Evolutionary conservation across 78 protist species (phyloP).

Genomic region (Pigoraptor vietnamica): DNA sequence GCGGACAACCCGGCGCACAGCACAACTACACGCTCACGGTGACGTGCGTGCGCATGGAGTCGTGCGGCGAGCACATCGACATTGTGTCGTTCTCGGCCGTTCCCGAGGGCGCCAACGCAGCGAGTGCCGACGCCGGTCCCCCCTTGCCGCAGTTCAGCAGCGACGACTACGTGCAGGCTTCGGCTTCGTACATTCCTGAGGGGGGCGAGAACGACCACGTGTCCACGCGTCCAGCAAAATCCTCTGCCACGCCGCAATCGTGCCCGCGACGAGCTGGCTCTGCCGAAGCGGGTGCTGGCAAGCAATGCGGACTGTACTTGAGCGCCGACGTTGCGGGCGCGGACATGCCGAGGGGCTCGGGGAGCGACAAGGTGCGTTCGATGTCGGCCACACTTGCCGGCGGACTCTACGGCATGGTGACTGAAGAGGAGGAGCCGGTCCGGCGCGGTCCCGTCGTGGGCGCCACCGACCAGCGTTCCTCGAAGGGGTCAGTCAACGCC

Average conservation of each 20-base stretch:
- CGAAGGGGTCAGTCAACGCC: neutral
- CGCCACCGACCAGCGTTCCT: neutral
- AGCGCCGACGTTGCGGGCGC: no score
- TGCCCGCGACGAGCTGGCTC: no score
- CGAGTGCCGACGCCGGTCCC: neutral
- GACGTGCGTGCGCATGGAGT: neutral
- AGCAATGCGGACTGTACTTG: no score
- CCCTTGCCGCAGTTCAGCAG: neutral
- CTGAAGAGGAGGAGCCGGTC: no score
- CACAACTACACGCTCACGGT: neutral
- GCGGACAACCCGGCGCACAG: neutral
- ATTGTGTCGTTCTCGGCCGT: neutral
- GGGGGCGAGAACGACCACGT: neutral
- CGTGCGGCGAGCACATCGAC: neutral
- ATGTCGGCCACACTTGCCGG: no score
- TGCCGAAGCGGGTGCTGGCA: no score
- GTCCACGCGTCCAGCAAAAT: neutral
- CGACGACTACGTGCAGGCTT: no score
- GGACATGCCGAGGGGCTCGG: no score
- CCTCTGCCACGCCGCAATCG: no score
- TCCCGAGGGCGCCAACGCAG: neutral
- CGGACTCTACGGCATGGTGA: no score
- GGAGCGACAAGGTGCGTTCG: no score
- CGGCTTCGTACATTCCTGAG: neutral
- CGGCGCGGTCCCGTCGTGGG: no score